Base-by-base conservation (phyloP, 2,329 filamentous ascomycete species). In the Pestalotiopsis sp. region DNA sequence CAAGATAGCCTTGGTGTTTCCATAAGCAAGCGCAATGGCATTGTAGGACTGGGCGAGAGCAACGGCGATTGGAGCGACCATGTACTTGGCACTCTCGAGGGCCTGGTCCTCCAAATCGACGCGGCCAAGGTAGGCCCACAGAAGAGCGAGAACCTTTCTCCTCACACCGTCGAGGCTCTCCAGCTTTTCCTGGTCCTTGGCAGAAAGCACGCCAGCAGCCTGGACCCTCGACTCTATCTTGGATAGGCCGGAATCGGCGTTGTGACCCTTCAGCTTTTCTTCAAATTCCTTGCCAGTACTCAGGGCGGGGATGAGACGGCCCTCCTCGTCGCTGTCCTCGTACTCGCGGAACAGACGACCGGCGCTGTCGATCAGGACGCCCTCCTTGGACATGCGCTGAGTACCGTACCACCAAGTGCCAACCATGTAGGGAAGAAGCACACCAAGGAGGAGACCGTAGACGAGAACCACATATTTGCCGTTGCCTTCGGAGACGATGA, bases 371-470 rank as follows among this genome's bases (percentile, higher is more conserved):
- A 98, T 92, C 67, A 97, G 86, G 31, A 98, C 92, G 74, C 93
- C 94, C 81, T 99, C 97, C 83, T 95, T 97, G 49, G 96, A 98
- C 81, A 93, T 90, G 75, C 91, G 90, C 81, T 97, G 95, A 41
- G 94, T 97, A 70, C 97, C 96, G 79, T 99, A 99, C 96, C 96
- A 99, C 96, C 96, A 99, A 69, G 92, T 94, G 62, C 96, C 96
- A 68, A 99, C 95, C 62, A 96, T 85, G 80, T 97, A 99, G 2
- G 96, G 96, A 66, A 99, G 85, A 70, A 98, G 84, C 70, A 98
- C 93, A 67, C 95, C 96, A 65, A 99, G 90, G 52, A 98, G 87
- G 41, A 92, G 82, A 49, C 94, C 95, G 80, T 99, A 99, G 71
- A 98, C 87, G 68, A 98, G 85, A 70, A 99, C 86, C 66, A 99